phyloP scores from a whole-genome alignment of 192 early-diverging fungal species.

The Gonapodya sp. region DNA sequence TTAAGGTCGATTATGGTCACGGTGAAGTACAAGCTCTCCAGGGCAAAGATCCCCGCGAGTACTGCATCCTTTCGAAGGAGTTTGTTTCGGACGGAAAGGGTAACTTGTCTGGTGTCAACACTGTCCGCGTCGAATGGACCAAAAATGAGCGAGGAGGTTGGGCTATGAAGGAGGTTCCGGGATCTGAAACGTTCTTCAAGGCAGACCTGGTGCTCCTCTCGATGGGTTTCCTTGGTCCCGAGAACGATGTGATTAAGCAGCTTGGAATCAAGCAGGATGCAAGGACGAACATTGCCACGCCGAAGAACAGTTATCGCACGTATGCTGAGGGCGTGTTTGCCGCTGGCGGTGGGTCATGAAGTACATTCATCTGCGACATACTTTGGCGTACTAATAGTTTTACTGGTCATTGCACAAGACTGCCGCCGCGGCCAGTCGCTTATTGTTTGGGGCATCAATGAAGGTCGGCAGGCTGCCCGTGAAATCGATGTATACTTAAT shows the following conservation, averaged over 20 bases:
- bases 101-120: slow-evolving; percentile 81
- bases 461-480: slow-evolving; percentile 88
- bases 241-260: slow-evolving; percentile 70
- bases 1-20: slow-evolving; percentile 95
- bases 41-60: slow-evolving; percentile 93
- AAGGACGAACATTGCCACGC: slow-evolving; percentile 73
- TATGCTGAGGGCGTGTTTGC: slow-evolving; percentile 76
- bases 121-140: slow-evolving; percentile 92
- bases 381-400: too few relatives aligned
- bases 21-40: slow-evolving; percentile 76
- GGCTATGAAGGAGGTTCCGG: slow-evolving; percentile 81
- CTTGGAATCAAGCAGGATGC: slow-evolving; percentile 66
- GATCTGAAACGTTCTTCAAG: slow-evolving; percentile 71
- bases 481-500: slow-evolving; percentile 80
- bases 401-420: too few relatives aligned
- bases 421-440: slow-evolving; percentile 90
- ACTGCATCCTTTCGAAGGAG: slow-evolving; percentile 90
- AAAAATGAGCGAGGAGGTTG: slow-evolving; percentile 65
- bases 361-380: too few relatives aligned
- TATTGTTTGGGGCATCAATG: slow-evolving; percentile 98
- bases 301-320: slow-evolving; percentile 68
- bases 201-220: slow-evolving; percentile 89
- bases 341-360: slow-evolving; percentile 48
- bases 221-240: slow-evolving; percentile 95
- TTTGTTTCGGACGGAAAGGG: slow-evolving; percentile 78